These are phyloP conservation scores for Ambrosiella cleistominuta DNA, from an alignment of 2,329 filamentous ascomycete species.

Conservation along the genomic window DNA sequence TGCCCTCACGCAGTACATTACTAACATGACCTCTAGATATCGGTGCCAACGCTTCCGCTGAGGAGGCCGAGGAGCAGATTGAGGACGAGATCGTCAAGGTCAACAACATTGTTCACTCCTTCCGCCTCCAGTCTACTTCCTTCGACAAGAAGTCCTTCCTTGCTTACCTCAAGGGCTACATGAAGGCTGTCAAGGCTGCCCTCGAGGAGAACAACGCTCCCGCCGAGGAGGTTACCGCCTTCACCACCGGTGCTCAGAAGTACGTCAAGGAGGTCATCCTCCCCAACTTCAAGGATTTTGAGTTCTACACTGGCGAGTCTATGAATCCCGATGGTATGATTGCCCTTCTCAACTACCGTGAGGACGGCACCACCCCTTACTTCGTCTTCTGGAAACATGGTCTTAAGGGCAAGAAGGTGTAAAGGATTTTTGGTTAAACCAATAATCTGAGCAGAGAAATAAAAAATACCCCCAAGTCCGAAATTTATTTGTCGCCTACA, in stretches of 20 bases:
- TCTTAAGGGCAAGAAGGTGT: conserved; percentile 79
- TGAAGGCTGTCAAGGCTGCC: conserved; percentile 68
- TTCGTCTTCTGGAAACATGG: conserved; percentile 93
- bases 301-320: conserved; percentile 81
- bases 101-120: conserved; percentile 86
- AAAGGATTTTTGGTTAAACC: conserved; percentile 22
- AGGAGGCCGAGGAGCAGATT: conserved; percentile 60
- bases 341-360: conserved; percentile 90
- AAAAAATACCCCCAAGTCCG: not conserved
- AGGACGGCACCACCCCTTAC: conserved; percentile 83
- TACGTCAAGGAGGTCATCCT: conserved; percentile 73
- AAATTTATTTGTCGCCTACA: no score
- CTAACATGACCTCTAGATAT: conserved; percentile 33
- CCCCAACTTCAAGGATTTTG: conserved; percentile 84
- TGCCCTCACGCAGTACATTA: not conserved
- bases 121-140: conserved; percentile 61
- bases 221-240: conserved; percentile 53
- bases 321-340: conserved; percentile 94
- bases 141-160: conserved; percentile 86
- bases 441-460: not conserved
- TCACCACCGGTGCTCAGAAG: conserved; percentile 56
- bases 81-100: conserved; percentile 58
- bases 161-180: conserved; percentile 77
- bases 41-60: conserved; percentile 92
- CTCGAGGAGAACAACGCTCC: conserved; percentile 45